phyloP scores from a whole-genome alignment of 768 basidiomycete genomes.

The Lentinus tigrinus region DNA sequence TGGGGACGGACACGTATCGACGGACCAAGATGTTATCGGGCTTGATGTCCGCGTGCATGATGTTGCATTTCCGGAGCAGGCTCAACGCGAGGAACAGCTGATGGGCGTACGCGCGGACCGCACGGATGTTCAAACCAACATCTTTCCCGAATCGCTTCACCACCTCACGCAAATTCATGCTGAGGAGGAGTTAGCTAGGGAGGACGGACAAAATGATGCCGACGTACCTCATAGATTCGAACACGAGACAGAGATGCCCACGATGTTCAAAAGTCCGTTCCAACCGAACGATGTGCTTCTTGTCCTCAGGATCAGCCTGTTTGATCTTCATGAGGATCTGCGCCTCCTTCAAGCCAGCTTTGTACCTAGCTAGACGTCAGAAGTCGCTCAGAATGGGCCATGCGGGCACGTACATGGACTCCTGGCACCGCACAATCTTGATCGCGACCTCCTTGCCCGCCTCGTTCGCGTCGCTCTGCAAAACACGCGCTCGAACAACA shows the following conservation, averaged over 20 bases:
- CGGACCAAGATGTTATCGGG: constrained; percentile 95
- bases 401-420: constrained; percentile 75
- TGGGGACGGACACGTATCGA: constrained; percentile 17
- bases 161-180: constrained; percentile 98
- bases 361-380: constrained; percentile 60
- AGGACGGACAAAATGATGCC: neutral
- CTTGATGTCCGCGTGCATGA: constrained; percentile 99
- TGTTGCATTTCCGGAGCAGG: constrained; percentile 81
- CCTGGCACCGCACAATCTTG: constrained; percentile 94
- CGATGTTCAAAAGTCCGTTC: constrained; percentile 96
- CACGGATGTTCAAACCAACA: constrained; percentile 91
- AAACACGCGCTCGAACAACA: constrained; percentile 85
- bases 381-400: neutral
- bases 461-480: constrained; percentile 59
- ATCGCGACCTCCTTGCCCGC: constrained; percentile 85
- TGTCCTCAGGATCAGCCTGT: constrained; percentile 93
- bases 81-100: constrained; percentile 90
- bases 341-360: constrained; percentile 90
- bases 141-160: constrained; percentile 99
- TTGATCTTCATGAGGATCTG: constrained; percentile 85
- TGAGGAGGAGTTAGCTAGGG: constrained; percentile 30
- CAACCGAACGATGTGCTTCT: constrained; percentile 92
- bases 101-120: constrained; percentile 98
- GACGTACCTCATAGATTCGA: constrained; percentile 85
- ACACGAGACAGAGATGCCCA: constrained; percentile 94